Base-by-base conservation (phyloP, 805 yeast species). In the Geotrichum ghanense region DNA sequence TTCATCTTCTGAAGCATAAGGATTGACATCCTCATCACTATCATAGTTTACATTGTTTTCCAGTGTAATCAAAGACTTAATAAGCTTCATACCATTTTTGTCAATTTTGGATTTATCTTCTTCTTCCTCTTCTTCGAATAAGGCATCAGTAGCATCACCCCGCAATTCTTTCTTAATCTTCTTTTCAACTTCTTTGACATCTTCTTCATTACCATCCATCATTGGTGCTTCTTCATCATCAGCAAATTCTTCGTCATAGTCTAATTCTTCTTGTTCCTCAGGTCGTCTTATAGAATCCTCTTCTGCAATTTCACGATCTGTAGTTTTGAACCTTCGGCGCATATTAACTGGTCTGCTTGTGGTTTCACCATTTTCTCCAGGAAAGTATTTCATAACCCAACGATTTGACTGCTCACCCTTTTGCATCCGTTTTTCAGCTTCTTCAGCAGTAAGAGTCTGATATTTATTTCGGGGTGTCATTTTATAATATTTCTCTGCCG, bases 211-310 rank as follows among this genome's bases (percentile, higher is more conserved):
- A 42, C 96, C 96, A 58, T 90, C 97, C 72, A 90, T 78, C 49
- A 92, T 84, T 23, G 98, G 98, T 1, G 97, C 97, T 62, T 90
- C 98, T 67, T 92, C 98, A 63, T 92, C 98, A 64, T 92, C 98
- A 22, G 92, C 97, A 65, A 92, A 92, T 62, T 89, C 97, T 62
- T 92, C 97, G 55, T 92, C 97, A 58, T 73, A 90, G 66, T 90
- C 98, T 57, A 92, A 68, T 59, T 88, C 97, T 53, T 89, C 97
- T 53, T 84, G 87, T 48, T 87, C 95, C 9, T 87, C 81, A 53
- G 79, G 86, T 50, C 78, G 59, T 37, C 69, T 75, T 53, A 66
- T 39, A 67, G 73, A 27, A 61, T 69, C 34, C 57, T 70, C 54
- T 41, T 63, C 54, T 45, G 64, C 60, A 54, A 60, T 60, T 41